Evolutionary conservation across 106 monocot genomes (phyloP), one percentile per base, ranked within the genome.

Genomic region (Dendrobium chrysotoxum): DNA sequence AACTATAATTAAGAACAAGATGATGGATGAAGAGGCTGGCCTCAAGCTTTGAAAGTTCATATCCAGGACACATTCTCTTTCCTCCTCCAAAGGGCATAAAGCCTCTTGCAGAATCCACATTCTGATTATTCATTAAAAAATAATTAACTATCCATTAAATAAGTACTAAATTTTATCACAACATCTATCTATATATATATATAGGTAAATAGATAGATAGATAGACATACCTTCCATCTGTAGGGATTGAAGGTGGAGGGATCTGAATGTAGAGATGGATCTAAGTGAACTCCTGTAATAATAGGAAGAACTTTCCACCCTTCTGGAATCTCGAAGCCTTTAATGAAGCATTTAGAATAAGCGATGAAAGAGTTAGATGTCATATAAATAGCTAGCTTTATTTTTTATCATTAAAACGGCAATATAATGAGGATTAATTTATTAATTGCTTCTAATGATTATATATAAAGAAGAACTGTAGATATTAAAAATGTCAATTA

Each of bases 41-140:
- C 67, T 84, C 81, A 18, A 87, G 7, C 16, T 65, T 31, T 1
- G 53, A 75, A 2, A 87, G 76, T 38, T 87, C 87, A 2, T 67
- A 84, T 5, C 87, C 87, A 7, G 78, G 84, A 55, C 87, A 87
- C 44, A 79, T 2, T 66, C 82, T 87, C 75, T 47, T 81, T 30
- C 87, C 87, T 68, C 87, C 87, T 70, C 84, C 81, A 61, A 87
- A 87, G 12, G 87, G 81, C 81, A 84, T 87, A 25, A 84, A 82
- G 0, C 5, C 53, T 23, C 50, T 42, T 16, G 50, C 13, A 2
- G 66, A 28, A 65, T 87, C 81, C 4, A 15, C 39, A 0, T 75
- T 78, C 87, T 87, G 39, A 50, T 50, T 3, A 50, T 13, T 50
- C 2, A 55, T 55, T 35, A 35, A 35, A 35, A 35, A 2, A 35